A percentile compares a stretch with the other conserved stretches of the same genome.
Conservation (phyloP, 805 yeast species). For the Pichia insulana region DNA sequence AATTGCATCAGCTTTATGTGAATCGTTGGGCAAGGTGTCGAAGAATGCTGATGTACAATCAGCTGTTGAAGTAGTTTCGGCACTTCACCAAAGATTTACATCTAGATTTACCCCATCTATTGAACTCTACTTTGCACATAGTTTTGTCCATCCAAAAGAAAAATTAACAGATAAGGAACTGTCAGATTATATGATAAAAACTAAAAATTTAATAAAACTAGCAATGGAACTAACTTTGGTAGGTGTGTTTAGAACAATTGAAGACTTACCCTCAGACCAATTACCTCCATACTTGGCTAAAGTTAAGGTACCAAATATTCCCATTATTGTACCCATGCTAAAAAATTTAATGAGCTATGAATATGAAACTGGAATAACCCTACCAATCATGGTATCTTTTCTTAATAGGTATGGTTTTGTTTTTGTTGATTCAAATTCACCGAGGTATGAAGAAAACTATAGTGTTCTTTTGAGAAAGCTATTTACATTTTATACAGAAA, state of each 20-base stretch:
- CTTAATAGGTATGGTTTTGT: conserved; percentile 37
- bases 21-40: conserved; percentile 46
- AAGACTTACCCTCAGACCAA: conserved; percentile 33
- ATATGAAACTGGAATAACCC: conserved; percentile 19
- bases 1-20: conserved; percentile 51
- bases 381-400: conserved; percentile 39
- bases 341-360: conserved; percentile 36
- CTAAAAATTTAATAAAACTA: conserved; percentile 41
- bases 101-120: conserved; percentile 42
- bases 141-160: conserved; percentile 30
- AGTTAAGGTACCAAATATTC: conserved; percentile 17
- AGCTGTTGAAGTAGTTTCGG: conserved; percentile 58
- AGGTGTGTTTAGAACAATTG: conserved; percentile 43
- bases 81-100: conserved; percentile 69
- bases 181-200: conserved; percentile 30
- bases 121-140: conserved; percentile 33
- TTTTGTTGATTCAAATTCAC: conserved; percentile 21
- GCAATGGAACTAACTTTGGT: conserved; percentile 49
- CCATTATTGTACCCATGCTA: conserved; percentile 31
- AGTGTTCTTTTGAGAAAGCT: conserved; percentile 25
- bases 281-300: conserved; percentile 37
- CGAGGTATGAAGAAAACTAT: conserved; percentile 4
- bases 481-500: conserved; percentile 35
- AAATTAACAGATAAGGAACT: conserved; percentile 36
- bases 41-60: conserved; percentile 53